Evolutionary conservation across 2,329 filamentous ascomycete genomes (phyloP), one percentile per base, ranked within the genome.

Genomic region (Sporothrix globosa): DNA sequence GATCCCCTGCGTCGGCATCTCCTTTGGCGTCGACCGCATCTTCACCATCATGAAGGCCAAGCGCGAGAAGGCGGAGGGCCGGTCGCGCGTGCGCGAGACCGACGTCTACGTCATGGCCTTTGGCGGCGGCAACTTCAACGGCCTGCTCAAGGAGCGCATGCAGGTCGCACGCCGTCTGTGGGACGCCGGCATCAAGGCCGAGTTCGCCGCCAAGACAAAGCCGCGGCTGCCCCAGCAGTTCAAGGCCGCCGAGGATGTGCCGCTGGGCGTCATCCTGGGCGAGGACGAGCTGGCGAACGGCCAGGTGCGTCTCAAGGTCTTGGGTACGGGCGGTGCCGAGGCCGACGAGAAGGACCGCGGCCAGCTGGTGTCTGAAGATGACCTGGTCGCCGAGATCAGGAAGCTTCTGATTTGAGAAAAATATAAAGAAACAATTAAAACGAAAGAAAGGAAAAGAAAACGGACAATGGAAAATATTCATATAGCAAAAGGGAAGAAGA

Each of bases 31-130:
- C 65, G 95, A 98, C 80, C 90, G 95, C 75, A 97, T 98, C 77
- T 97, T 97, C 82, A 93, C 91, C 75, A 94, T 97, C 77, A 92
- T 91, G 74, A 94, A 97, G 80, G 90, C 92, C 14, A 88, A 87
- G 73, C 87, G 86, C 70, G 87, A 88, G 71, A 85, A 86, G 71
- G 73, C 74, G 69, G 48, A 67, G 13, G 72, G 66, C 68, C 80
- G 81, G 41, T 82, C 89, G 68, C 84, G 91, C 73, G 85, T 85
- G 74, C 93, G 90, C 77, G 91, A 96, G 75, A 90, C 94, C 2
- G 94, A 98, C 77, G 93, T 94, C 60, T 97, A 89, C 80, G 91
- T 98, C 77, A 98, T 98, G 93, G 93, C 93, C 0, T 93, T 97
- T 77, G 94, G 93, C 69, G 91, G 92, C 68, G 91, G 92, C 68